Percentiles rank a stretch among this genome's conserved stretches.
Conservation (phyloP, 2,329 filamentous ascomycete species). For the Penicillium sp. region DNA sequence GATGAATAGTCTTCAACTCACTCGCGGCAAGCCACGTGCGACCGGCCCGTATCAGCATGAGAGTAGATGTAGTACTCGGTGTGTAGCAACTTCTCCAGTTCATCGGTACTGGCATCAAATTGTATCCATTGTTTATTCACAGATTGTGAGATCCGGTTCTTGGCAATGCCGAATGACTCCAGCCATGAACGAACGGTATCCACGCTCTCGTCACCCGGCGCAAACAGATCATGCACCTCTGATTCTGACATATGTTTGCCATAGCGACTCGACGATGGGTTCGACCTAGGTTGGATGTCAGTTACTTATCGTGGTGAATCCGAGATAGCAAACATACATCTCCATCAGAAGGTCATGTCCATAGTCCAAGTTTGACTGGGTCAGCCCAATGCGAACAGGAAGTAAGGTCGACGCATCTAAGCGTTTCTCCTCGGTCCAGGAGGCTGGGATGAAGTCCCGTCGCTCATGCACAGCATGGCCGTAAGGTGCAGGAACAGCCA, state of each 20-base stretch:
- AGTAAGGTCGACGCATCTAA: conserved; percentile 21
- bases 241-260: conserved; percentile 33
- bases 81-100: conserved; percentile 40
- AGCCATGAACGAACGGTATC: conserved; percentile 32
- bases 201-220: conserved; percentile 31
- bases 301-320: neutral
- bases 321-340: conserved; percentile 21
- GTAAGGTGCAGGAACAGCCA: conserved; percentile 24
- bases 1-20: conserved; percentile 22
- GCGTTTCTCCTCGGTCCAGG: conserved; percentile 29
- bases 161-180: conserved; percentile 25
- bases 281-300: conserved; percentile 25
- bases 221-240: conserved; percentile 38
- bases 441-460: conserved; percentile 26
- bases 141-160: conserved; percentile 28
- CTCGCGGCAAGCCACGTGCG: conserved; percentile 41
- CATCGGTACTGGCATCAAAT: conserved; percentile 39
- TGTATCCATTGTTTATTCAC: conserved; percentile 41
- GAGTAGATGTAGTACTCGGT: conserved; percentile 43
- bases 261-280: conserved; percentile 39
- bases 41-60: conserved; percentile 31
- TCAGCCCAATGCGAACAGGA: conserved; percentile 29
- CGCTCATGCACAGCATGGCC: conserved; percentile 34
- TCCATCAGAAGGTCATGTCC: conserved; percentile 33
- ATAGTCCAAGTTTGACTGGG: conserved; percentile 28